These are phyloP conservation scores for Aschersonia sp. DNA, from an alignment of 2,329 filamentous ascomycete genomes.

Conservation along the genomic window DNA sequence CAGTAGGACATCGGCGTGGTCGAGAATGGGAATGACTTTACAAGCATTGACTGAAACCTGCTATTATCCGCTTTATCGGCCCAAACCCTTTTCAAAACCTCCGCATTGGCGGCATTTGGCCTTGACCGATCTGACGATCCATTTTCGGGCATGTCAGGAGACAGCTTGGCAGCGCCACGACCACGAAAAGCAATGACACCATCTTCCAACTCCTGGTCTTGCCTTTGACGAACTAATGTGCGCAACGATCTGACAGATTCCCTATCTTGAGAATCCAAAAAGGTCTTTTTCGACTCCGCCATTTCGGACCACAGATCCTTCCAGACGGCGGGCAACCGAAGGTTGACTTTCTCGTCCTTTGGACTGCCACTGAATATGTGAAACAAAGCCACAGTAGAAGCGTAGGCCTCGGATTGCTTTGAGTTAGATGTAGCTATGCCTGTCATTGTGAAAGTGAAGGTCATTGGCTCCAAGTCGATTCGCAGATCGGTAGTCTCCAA, in stretches of 20 bases:
- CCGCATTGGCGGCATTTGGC: slow-evolving; percentile 22
- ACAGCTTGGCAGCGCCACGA: slow-evolving; percentile 31
- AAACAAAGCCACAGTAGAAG: slow-evolving; percentile 72
- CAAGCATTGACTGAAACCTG: slow-evolving; percentile 67
- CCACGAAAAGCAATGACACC: slow-evolving; percentile 65
- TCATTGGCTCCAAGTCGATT: slow-evolving; percentile 28
- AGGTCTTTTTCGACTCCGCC: slow-evolving; percentile 51
- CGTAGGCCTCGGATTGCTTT: slow-evolving; percentile 75
- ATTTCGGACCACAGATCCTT: slow-evolving; percentile 78
- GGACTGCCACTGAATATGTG: slow-evolving; percentile 60
- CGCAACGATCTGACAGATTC: slow-evolving; percentile 52
- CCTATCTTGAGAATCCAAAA: slow-evolving; percentile 57
- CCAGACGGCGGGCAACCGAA: slow-evolving; percentile 68
- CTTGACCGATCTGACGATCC: slow-evolving; percentile 28
- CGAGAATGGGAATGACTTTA: slow-evolving; percentile 14
- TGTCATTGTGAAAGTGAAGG: slow-evolving; percentile 58
- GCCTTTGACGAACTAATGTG: slow-evolving; percentile 50
- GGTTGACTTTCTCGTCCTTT: slow-evolving; percentile 74
- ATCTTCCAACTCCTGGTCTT: slow-evolving; percentile 56
- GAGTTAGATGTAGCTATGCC: slow-evolving; percentile 57
- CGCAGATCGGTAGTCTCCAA: slow-evolving; percentile 25
- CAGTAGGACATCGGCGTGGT: background rate
- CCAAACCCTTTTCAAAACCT: slow-evolving; percentile 45
- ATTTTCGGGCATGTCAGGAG: slow-evolving; percentile 34
- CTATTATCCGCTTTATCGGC: slow-evolving; percentile 37